Conservation (phyloP, 768 basidiomycete genomes). For the Candolleomyces efflorescens region DNA sequence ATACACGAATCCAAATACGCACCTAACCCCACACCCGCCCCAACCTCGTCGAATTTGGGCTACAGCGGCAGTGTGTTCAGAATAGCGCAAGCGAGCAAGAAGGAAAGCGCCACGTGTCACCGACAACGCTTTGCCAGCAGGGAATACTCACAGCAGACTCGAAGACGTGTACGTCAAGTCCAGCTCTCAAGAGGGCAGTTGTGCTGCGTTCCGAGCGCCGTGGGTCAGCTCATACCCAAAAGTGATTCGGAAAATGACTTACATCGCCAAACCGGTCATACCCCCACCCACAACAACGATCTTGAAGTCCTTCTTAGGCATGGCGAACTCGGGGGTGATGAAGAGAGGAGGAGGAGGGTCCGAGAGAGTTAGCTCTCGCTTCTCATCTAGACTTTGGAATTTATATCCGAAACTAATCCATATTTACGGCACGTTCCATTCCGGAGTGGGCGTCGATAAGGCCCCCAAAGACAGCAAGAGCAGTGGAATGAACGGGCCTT, state of each 20-base stretch:
- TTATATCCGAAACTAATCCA: slow-evolving; percentile 5
- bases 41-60: slow-evolving; percentile 47
- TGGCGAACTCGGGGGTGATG: background rate
- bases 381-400: background rate
- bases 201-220: slow-evolving; percentile 32
- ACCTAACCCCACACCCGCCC: slow-evolving; percentile 54
- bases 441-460: background rate
- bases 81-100: too few relatives aligned
- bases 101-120: background rate
- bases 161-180: slow-evolving; percentile 45
- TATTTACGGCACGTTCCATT: background rate
- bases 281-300: slow-evolving; percentile 56
- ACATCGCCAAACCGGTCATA: slow-evolving; percentile 47
- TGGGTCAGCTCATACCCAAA: background rate
- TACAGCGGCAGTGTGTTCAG: slow-evolving; percentile 16
- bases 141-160: slow-evolving; percentile 46
- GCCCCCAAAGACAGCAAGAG: background rate
- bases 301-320: slow-evolving; percentile 34
- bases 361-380: background rate
- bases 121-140: too few relatives aligned
- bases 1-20: slow-evolving; percentile 1
- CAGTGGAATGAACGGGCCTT: background rate
- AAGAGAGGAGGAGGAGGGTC: background rate
- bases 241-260: slow-evolving; percentile 3
- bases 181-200: slow-evolving; percentile 35